Evolutionary conservation across 2,329 filamentous ascomycete genomes (phyloP).

Genomic region (Cordyceps pruinosa): DNA sequence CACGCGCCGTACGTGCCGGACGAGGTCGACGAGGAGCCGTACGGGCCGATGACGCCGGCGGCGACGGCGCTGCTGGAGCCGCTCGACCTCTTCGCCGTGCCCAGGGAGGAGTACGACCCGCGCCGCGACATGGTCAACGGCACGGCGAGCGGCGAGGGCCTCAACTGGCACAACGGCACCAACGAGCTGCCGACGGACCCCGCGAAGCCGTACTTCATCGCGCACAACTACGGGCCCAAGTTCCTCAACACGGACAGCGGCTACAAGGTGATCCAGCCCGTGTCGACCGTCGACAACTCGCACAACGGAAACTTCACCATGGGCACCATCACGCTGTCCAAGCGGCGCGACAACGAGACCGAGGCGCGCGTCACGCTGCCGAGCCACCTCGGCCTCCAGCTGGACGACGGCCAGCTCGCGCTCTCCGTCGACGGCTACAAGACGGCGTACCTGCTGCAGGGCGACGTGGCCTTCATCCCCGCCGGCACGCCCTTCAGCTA

Average conservation of each 20-base stretch:
- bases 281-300: constrained; percentile 14
- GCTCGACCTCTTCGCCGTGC: constrained; percentile 16
- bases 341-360: constrained; percentile 14
- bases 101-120: constrained; percentile 14
- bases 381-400: constrained; percentile 20
- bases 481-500: constrained; percentile 18
- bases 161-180: constrained; percentile 18
- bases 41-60: constrained; percentile 16
- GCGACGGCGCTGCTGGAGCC: constrained; percentile 2
- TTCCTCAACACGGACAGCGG: constrained; percentile 17
- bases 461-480: constrained; percentile 23
- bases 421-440: constrained; percentile 20
- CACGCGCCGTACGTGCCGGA: constrained; percentile 16
- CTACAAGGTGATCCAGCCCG: constrained; percentile 19
- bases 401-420: constrained; percentile 21
- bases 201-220: constrained; percentile 17
- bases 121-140: constrained; percentile 19
- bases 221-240: constrained; percentile 19
- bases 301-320: constrained; percentile 18
- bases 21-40: constrained; percentile 13
- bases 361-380: constrained; percentile 10
- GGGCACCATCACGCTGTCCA: constrained; percentile 18
- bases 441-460: constrained; percentile 17
- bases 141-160: constrained; percentile 13
- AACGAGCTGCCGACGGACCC: constrained; percentile 13